phyloP scores from a whole-genome alignment of 768 basidiomycete genomes.

The Russula sp. region DNA sequence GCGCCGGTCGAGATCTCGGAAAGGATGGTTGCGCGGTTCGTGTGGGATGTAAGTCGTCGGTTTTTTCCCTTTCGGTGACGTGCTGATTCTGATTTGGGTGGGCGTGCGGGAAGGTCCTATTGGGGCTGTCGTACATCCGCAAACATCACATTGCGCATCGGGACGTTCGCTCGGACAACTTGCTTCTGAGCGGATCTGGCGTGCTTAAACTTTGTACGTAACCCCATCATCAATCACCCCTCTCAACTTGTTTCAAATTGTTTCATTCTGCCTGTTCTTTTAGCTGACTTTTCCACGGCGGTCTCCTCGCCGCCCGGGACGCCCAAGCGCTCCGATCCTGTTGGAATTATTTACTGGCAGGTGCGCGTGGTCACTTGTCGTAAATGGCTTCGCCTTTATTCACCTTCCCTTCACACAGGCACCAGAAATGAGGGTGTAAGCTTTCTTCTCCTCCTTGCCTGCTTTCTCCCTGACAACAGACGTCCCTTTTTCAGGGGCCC shows the following conservation, averaged over 20 bases:
- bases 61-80: neutral
- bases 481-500: conserved; percentile 8
- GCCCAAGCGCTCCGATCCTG: conserved; percentile 49
- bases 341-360: conserved; percentile 80
- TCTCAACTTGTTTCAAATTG: neutral
- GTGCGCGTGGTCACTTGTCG: conserved; percentile 30
- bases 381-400: neutral
- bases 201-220: conserved; percentile 63
- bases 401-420: conserved; percentile 35
- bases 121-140: conserved; percentile 62
- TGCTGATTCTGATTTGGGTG: neutral
- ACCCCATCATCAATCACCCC: neutral
- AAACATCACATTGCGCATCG: conserved; percentile 68
- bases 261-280: neutral
- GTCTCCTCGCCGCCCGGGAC: conserved; percentile 49
- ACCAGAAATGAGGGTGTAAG: conserved; percentile 70
- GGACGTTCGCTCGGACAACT: conserved; percentile 79
- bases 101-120: conserved; percentile 43
- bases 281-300: conserved; percentile 77
- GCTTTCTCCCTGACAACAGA: neutral
- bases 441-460: neutral
- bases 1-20: conserved; percentile 55
- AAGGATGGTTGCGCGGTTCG: conserved; percentile 64
- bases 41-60: conserved; percentile 57
- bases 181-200: conserved; percentile 63